Conservation (phyloP, 1,284 basidiomycete species). For the Irpex rosettiformis region DNA sequence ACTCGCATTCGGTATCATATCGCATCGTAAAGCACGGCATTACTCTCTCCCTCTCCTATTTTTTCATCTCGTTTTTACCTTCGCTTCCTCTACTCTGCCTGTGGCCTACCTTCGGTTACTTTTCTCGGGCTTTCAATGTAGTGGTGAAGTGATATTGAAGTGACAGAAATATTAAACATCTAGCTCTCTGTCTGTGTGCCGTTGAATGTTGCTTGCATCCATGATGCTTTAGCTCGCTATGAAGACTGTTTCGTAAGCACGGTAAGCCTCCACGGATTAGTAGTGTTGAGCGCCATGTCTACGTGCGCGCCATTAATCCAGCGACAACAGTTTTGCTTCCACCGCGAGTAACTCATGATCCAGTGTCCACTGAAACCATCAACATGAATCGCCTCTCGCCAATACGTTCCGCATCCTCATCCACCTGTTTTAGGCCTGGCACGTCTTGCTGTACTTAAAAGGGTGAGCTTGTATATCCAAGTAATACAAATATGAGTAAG, state of each 20-base stretch:
- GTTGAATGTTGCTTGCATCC: too few species aligned
- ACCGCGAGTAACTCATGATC: neutral
- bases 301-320: too few species aligned
- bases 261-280: too few species aligned
- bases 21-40: conserved; percentile 15
- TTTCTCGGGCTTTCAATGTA: conserved; percentile 3
- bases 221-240: too few species aligned
- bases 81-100: conserved; percentile 1
- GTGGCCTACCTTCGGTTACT: neutral
- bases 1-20: conserved; percentile 18
- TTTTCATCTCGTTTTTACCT: conserved; percentile 4
- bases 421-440: too few species aligned
- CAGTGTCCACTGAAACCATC: neutral
- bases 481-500: neutral
- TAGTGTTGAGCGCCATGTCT: too few species aligned
- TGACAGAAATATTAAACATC: conserved; percentile 12
- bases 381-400: neutral
- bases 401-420: neutral
- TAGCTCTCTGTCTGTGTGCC: neutral
- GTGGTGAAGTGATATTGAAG: conserved; percentile 1
- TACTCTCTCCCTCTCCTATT: conserved; percentile 6
- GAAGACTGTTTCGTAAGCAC: too few species aligned
- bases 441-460: neutral
- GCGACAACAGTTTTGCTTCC: too few species aligned
- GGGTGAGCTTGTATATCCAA: neutral